Percentiles rank a stretch among this genome's conserved stretches.
These are phyloP conservation scores for Hansenula anomala DNA, from an alignment of 1,139 yeast genomes.

Conservation along the genomic window DNA sequence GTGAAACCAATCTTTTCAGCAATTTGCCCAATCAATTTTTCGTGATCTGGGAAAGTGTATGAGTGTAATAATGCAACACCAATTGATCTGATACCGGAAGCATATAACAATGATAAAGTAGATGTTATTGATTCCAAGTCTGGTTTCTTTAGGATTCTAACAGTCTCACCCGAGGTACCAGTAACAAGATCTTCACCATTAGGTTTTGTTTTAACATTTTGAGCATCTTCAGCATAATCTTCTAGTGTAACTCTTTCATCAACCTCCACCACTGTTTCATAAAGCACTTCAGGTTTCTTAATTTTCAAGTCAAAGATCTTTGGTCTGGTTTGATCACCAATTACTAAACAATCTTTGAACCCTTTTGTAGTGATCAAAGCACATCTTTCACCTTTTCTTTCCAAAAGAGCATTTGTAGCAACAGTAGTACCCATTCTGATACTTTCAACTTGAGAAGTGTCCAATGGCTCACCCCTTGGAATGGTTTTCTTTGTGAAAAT, in stretches of 20 bases:
- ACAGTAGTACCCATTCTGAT: slow-evolving; percentile 80
- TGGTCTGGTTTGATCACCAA: slow-evolving; percentile 76
- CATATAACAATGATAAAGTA: slow-evolving; percentile 38
- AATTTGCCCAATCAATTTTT: slow-evolving; percentile 46
- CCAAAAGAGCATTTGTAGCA: slow-evolving; percentile 69
- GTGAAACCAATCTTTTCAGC: slow-evolving; percentile 58
- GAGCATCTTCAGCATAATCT: slow-evolving; percentile 59
- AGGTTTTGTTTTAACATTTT: slow-evolving; percentile 25
- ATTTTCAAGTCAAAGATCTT: slow-evolving; percentile 47
- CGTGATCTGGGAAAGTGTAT: slow-evolving; percentile 66
- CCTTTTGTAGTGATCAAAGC: slow-evolving; percentile 66
- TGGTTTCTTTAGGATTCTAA: slow-evolving; percentile 49
- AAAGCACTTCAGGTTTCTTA: slow-evolving; percentile 52
- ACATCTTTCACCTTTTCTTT: slow-evolving; percentile 61
- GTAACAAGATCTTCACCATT: slow-evolving; percentile 29
- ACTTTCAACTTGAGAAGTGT: slow-evolving; percentile 45
- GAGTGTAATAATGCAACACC: slow-evolving; percentile 70
- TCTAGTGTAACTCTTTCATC: slow-evolving; percentile 73
- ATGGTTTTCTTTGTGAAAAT: slow-evolving; percentile 44
- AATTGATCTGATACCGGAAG: slow-evolving; percentile 54
- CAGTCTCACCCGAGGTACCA: slow-evolving; percentile 63
- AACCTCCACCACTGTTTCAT: slow-evolving; percentile 58
- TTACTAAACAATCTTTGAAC: slow-evolving; percentile 55
- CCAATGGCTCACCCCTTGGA: slow-evolving; percentile 43
- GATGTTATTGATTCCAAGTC: slow-evolving; percentile 35